Base-by-base conservation (phyloP, 2,329 filamentous ascomycete genomes). In the Orbilia ellipsospora region DNA sequence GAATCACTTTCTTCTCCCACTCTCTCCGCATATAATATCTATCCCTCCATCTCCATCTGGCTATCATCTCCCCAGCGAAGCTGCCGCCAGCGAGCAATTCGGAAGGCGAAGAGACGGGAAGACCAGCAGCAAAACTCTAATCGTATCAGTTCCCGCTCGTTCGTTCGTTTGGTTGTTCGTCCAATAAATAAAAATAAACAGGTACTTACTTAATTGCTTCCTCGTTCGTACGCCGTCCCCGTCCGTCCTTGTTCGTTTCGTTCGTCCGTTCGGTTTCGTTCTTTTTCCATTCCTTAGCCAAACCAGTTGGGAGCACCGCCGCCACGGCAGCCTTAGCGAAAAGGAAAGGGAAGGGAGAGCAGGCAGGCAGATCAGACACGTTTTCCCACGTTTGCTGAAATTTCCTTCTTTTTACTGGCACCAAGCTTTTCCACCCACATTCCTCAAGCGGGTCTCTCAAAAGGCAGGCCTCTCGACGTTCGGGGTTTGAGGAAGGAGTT, bases 301-400 rank as follows among this genome's bases (percentile, higher is more conserved):
- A 36, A 60, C 45, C 45, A 65, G 56, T 56, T 44, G 50, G 66
- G 52, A 52, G 65, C 55, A 66, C 67, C 66, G 45, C 67, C 68
- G 61, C 68, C 68, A 73, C 68, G 69, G 69, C 63, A 74, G 70
- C 70, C 72, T 75, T 75, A 75, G 72, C 72, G 72, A 75, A 74
- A 59, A 44, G 72, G 57, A 74, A 65, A 36, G 59, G 65, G 52
- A 62, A 6, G 7, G 28, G 28, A 64, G 52, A 69, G 52, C 20
- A 54, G 66, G 50, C 56, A 54, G 59, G 64, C 62, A 64, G 72
- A 75, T 75, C 72, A 68, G 72, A 75, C 72, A 75, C 72, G 72
- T 75, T 75, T 69, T 65, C 72, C 31, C 72, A 75, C 72, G 72
- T 64, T 64, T 75, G 57, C 23, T 55, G 55, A 13, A 51, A 52